phyloP scores from a whole-genome alignment of 306 rosid genomes.

The Prinsepia uniflora region DNA sequence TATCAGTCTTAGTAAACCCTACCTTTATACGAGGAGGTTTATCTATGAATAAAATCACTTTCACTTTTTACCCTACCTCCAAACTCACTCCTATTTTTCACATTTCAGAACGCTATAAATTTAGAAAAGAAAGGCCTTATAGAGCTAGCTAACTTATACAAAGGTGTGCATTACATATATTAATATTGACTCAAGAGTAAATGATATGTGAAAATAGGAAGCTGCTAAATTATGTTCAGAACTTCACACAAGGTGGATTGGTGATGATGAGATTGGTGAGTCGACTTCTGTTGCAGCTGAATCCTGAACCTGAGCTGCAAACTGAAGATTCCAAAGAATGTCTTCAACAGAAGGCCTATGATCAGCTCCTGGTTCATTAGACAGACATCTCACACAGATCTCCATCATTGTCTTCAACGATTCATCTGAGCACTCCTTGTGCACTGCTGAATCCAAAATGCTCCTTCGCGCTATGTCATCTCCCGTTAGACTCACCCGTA shows the following conservation, averaged over 20 bases:
- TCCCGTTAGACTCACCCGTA: constrained; percentile 67
- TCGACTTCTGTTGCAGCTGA: constrained; percentile 43
- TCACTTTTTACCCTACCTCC: too few relatives aligned
- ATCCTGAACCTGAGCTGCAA: constrained; percentile 89
- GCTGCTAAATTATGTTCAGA: background rate
- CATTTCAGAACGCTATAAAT: too few relatives aligned
- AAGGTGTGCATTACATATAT: too few relatives aligned
- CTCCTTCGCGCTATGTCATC: constrained; percentile 72
- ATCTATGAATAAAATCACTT: too few relatives aligned
- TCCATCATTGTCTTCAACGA: constrained; percentile 84
- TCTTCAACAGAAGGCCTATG: constrained; percentile 81
- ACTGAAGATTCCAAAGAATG: constrained; percentile 90
- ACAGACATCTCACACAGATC: constrained; percentile 77
- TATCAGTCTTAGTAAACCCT: too few relatives aligned
- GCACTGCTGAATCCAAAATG: constrained; percentile 72
- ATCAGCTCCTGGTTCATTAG: constrained; percentile 35
- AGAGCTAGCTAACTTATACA: too few relatives aligned
- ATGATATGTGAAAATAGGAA: background rate
- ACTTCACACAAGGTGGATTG: constrained; percentile 20
- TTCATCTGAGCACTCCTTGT: constrained; percentile 70
- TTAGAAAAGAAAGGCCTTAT: too few relatives aligned
- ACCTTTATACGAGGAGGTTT: too few relatives aligned
- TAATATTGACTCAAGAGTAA: too few relatives aligned
- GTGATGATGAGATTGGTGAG: constrained; percentile 38
- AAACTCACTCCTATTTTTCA: too few relatives aligned